phyloP scores from a whole-genome alignment of 2,329 filamentous ascomycete species.

The Aspergillus texensis region DNA sequence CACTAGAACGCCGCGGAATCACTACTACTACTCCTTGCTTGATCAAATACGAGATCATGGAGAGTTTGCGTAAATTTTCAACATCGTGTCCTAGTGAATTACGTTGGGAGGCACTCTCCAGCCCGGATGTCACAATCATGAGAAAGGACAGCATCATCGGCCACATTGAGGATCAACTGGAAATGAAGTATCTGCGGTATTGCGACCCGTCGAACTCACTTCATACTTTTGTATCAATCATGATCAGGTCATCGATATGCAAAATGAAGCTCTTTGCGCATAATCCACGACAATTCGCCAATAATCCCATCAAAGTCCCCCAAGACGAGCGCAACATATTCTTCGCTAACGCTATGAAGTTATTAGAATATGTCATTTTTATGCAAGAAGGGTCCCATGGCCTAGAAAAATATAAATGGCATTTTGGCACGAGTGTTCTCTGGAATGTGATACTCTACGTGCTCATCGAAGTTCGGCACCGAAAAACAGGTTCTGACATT shows the following conservation, averaged over 20 bases:
- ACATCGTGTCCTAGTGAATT: neutral
- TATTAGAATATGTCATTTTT: neutral
- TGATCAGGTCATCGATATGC: neutral
- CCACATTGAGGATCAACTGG: conserved; percentile 4
- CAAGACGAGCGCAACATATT: neutral
- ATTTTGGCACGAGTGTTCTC: conserved; percentile 29
- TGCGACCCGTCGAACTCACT: neutral
- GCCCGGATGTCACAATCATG: neutral
- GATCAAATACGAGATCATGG: neutral
- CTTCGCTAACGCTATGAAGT: neutral
- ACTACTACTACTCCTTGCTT: neutral
- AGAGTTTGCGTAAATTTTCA: neutral
- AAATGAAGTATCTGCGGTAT: neutral
- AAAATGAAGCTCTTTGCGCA: conserved; percentile 1
- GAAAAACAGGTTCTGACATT: conserved; percentile 30
- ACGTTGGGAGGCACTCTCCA: neutral
- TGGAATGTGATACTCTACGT: conserved; percentile 37
- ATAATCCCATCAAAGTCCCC: neutral
- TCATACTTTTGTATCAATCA: conserved; percentile 1
- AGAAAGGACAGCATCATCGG: neutral
- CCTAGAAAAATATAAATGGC: conserved; percentile 29
- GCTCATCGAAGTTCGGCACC: conserved; percentile 31
- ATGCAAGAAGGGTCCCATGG: neutral
- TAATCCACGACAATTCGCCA: conserved; percentile 5
- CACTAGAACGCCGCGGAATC: neutral